phyloP scores from a whole-genome alignment of 768 basidiomycete species.

The Dentipellis sp. region DNA sequence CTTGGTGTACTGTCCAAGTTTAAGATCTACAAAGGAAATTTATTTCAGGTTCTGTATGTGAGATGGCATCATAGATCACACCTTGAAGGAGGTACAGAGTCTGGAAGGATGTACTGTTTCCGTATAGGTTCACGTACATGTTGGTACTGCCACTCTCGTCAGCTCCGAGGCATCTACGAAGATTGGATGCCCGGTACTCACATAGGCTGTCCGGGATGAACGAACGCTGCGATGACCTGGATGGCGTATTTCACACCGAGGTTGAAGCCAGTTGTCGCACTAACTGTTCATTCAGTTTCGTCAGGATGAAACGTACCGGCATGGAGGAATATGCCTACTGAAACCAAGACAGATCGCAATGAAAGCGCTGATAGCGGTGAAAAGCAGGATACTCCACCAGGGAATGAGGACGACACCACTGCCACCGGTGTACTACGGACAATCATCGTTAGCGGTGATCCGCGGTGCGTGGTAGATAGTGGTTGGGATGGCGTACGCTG shows the following conservation, averaged over 20 bases:
- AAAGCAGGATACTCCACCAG: slow-evolving; percentile 43
- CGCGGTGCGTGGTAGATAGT: background rate
- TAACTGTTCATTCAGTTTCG: slow-evolving; percentile 20
- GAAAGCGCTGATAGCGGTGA: slow-evolving; percentile 35
- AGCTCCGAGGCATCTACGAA: background rate
- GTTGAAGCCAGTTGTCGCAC: slow-evolving; percentile 33
- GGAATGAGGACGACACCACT: slow-evolving; percentile 33
- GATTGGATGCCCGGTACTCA: slow-evolving; percentile 15
- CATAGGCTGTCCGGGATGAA: slow-evolving; percentile 41
- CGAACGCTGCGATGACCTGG: slow-evolving; percentile 41
- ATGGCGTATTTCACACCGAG: slow-evolving; percentile 42
- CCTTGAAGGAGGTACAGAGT: slow-evolving; percentile 44
- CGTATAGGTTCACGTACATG: slow-evolving; percentile 49
- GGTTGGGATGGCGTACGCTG: slow-evolving; percentile 17
- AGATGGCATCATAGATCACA: background rate
- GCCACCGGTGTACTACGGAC: slow-evolving; percentile 22
- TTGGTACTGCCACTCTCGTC: slow-evolving; percentile 26
- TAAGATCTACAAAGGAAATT: slow-evolving; percentile 25
- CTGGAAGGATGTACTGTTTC: slow-evolving; percentile 43
- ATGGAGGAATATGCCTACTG: slow-evolving; percentile 20
- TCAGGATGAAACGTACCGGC: too few relatives aligned
- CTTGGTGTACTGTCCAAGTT: slow-evolving; percentile 48
- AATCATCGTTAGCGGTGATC: background rate
- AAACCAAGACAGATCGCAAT: slow-evolving; percentile 24
- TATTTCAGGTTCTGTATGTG: background rate